phyloP scores from a whole-genome alignment of 2,329 filamentous ascomycete genomes.

The Pestalotiopsis sp. region DNA sequence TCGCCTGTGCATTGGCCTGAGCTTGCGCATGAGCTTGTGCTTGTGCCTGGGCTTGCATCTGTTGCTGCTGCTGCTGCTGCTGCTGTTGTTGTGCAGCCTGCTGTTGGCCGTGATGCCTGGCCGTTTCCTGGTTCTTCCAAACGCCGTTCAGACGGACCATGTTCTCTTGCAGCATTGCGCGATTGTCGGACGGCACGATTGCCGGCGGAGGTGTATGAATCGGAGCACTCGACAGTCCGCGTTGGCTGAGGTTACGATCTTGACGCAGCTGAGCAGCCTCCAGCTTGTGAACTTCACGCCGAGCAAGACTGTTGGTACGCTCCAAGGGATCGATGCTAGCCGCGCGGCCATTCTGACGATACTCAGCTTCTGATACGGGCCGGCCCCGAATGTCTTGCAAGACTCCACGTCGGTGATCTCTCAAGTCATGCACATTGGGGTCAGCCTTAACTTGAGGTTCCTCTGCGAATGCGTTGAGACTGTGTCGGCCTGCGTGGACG shows the following conservation, averaged over 20 bases:
- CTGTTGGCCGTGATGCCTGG: constrained; percentile 31
- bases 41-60: background rate
- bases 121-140: constrained; percentile 56
- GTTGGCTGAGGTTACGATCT: constrained; percentile 48
- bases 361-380: constrained; percentile 37
- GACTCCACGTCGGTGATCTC: background rate
- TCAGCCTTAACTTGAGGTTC: constrained; percentile 12
- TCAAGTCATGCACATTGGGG: constrained; percentile 25
- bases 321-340: constrained; percentile 40
- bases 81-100: constrained; percentile 15
- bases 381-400: constrained; percentile 29
- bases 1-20: background rate
- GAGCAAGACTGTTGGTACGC: constrained; percentile 51
- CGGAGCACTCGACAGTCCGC: constrained; percentile 27
- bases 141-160: constrained; percentile 57
- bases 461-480: constrained; percentile 22
- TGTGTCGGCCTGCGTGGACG: constrained; percentile 17
- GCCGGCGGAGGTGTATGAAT: constrained; percentile 8
- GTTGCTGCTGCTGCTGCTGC: constrained; percentile 12
- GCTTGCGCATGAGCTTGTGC: constrained; percentile 3
- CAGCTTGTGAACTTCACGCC: constrained; percentile 53
- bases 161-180: constrained; percentile 48
- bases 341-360: constrained; percentile 36
- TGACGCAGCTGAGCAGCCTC: constrained; percentile 54
- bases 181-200: constrained; percentile 22